These are phyloP conservation scores for Hygrocybe punicea DNA, from an alignment of 768 basidiomycete species.

Conservation along the genomic window DNA sequence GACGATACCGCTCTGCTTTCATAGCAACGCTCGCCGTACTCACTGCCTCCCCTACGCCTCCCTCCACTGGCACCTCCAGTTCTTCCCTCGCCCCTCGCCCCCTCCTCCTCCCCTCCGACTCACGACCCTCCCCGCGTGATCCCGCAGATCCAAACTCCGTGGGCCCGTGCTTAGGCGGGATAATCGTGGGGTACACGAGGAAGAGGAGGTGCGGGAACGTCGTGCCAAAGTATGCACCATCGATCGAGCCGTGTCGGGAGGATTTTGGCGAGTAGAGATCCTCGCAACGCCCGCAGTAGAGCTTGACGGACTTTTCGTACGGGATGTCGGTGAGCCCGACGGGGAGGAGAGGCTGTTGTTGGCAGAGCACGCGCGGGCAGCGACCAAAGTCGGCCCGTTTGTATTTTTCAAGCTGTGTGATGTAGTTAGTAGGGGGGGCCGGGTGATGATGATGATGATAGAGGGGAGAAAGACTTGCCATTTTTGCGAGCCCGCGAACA, in stretches of 20 bases:
- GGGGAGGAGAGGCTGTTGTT: constrained; percentile 90
- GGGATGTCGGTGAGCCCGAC: constrained; percentile 97
- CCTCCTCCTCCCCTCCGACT: constrained; percentile 32
- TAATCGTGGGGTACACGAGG: constrained; percentile 92
- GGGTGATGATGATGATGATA: not conserved
- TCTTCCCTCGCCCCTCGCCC: constrained; percentile 44
- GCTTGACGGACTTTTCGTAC: constrained; percentile 97
- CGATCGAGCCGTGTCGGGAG: constrained; percentile 93
- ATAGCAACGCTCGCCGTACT: constrained; percentile 80
- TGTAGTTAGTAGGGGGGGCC: not conserved
- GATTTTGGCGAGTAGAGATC: constrained; percentile 98
- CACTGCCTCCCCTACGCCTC: constrained; percentile 60
- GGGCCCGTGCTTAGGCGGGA: constrained; percentile 73
- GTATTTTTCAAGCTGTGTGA: constrained; percentile 86
- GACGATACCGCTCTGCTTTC: constrained; percentile 89
- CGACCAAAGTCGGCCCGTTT: constrained; percentile 98
- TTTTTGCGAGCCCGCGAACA: constrained; percentile 87
- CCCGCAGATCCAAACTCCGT: constrained; percentile 29
- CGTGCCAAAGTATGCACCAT: constrained; percentile 98
- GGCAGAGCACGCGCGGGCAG: constrained; percentile 95
- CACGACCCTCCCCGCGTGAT: constrained; percentile 18
- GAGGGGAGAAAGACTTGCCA: constrained; percentile 52
- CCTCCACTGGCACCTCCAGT: constrained; percentile 52
- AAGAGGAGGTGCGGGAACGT: constrained; percentile 97
- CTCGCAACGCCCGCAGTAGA: constrained; percentile 97